phyloP scores from a whole-genome alignment of 106 monocot genomes.

The Dioscorea alata region DNA sequence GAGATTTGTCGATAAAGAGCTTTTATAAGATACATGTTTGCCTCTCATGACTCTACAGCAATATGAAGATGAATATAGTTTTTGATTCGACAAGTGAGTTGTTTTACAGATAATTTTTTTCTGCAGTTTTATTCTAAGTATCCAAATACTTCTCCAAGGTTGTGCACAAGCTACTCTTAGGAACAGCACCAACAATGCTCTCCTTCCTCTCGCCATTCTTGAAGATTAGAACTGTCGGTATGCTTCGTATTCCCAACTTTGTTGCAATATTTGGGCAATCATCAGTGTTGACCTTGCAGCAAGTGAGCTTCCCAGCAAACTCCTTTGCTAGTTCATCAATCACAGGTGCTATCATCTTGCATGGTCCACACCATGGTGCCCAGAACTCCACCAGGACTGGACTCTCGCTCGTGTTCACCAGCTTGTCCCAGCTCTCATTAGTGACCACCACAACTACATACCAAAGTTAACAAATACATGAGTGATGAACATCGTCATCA shows the following conservation, averaged over 20 bases:
- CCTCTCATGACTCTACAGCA: too few species aligned
- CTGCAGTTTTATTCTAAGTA: not conserved
- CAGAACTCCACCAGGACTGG: conserved; percentile 61
- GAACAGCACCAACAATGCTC: conserved; percentile 51
- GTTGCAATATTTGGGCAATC: conserved; percentile 49
- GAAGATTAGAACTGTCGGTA: conserved; percentile 61
- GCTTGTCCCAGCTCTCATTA: conserved; percentile 33
- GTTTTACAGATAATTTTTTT: too few species aligned
- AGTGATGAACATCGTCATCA: not conserved
- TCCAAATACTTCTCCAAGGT: conserved; percentile 49
- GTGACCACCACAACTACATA: conserved; percentile 32
- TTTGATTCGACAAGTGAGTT: too few species aligned
- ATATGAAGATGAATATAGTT: too few species aligned
- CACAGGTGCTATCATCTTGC: conserved; percentile 49
- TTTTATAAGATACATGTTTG: too few species aligned
- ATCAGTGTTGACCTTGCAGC: conserved; percentile 69
- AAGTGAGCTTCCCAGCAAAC: conserved; percentile 44
- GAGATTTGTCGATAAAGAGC: too few species aligned
- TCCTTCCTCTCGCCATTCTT: conserved; percentile 62
- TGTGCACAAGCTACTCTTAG: conserved; percentile 30
- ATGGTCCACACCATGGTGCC: conserved; percentile 80
- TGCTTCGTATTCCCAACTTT: conserved; percentile 53
- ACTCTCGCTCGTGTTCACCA: conserved; percentile 17
- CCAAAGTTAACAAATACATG: not conserved
- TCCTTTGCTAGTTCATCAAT: conserved; percentile 51